Evolutionary conservation across 2,329 filamentous ascomycete species (phyloP), one percentile per base, ranked within the genome.

Genomic region (Sclerotinia nivalis): DNA sequence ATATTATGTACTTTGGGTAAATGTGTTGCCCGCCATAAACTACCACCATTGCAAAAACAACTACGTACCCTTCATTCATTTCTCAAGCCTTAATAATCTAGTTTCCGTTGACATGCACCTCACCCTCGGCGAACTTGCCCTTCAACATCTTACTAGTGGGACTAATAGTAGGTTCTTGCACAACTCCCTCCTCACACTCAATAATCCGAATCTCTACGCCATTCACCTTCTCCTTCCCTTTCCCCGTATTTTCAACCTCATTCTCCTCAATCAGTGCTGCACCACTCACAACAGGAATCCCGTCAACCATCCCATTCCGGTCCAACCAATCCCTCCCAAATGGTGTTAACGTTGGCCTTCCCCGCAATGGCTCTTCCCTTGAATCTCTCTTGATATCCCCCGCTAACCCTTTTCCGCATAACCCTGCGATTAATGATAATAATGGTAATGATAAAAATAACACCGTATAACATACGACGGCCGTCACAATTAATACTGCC

Each of bases 371-470:
- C 59, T 55, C 62, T 52, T 73, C 66, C 15, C 34, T 59, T 2
- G 71, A 70, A 49, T 69, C 62, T 12, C 65, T 66, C 70, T 69
- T 74, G 52, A 75, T 70, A 56, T 67, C 68, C 3, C 60, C 67
- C 1, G 73, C 72, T 22, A 70, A 34, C 10, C 71, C 55, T 43
- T 73, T 76, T 9, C 74, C 74, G 6, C 75, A 52, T 40, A 72
- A 69, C 56, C 76, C 75, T 1, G 75, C 70, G 0, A 73, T 68
- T 0, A 75, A 73, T 0, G 76, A 77, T 7, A 77, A 43, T 15
- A 77, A 18, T 2, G 73, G 73, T 13, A 76, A 54, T n/a, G 37
- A 69, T 25, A 62, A 58, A 45, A 69, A 69, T 7, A 71, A 25
- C 2, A 45, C 50, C 31, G 43, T 37, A 31, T 69, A 71, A 18